A percentile compares a stretch with the other conserved stretches of the same genome.
phyloP scores from a whole-genome alignment of 148 eudicot genomes.

The Spergularia bocconei region DNA sequence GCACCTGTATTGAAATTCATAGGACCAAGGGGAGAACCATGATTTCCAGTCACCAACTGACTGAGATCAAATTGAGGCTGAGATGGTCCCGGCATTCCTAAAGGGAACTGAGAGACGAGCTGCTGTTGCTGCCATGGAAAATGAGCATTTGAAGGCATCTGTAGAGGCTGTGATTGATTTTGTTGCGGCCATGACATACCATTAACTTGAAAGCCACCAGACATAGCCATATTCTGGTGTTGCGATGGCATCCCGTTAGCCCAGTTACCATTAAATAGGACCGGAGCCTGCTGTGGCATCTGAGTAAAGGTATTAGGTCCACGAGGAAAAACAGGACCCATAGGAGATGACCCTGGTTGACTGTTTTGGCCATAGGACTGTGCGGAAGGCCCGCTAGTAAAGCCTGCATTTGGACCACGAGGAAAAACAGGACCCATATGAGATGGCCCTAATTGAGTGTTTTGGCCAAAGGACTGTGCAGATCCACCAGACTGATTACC shows the following conservation, averaged over 20 bases:
- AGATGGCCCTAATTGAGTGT: slow-evolving; percentile 12
- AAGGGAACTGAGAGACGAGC: slow-evolving; percentile 35
- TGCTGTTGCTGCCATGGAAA: slow-evolving; percentile 28
- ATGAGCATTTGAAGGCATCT: slow-evolving; percentile 36
- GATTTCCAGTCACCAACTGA: slow-evolving; percentile 36
- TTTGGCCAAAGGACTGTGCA: slow-evolving; percentile 15
- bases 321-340: not conserved
- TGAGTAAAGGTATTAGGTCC: slow-evolving; percentile 32
- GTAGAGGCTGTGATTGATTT: slow-evolving; percentile 35
- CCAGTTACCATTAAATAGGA: slow-evolving; percentile 38
- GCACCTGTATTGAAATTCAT: slow-evolving; percentile 38
- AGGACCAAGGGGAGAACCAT: slow-evolving; percentile 33
- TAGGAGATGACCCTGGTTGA: too few relatives aligned
- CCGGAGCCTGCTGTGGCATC: slow-evolving; percentile 30
- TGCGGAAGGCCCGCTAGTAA: slow-evolving; percentile 20
- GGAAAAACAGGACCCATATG: slow-evolving; percentile 20
- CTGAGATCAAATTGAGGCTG: slow-evolving; percentile 51
- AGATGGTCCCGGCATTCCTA: slow-evolving; percentile 22
- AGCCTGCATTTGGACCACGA: not conserved
- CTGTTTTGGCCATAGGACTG: too few relatives aligned
- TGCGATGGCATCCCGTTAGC: slow-evolving; percentile 46
- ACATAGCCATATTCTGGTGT: slow-evolving; percentile 41
- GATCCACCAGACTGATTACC: slow-evolving; percentile 14
- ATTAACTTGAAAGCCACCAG: slow-evolving; percentile 37
- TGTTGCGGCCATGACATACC: slow-evolving; percentile 60